Evolutionary conservation across 805 yeast genomes (phyloP).

Genomic region (Cyberlindnera misumaiensis): DNA sequence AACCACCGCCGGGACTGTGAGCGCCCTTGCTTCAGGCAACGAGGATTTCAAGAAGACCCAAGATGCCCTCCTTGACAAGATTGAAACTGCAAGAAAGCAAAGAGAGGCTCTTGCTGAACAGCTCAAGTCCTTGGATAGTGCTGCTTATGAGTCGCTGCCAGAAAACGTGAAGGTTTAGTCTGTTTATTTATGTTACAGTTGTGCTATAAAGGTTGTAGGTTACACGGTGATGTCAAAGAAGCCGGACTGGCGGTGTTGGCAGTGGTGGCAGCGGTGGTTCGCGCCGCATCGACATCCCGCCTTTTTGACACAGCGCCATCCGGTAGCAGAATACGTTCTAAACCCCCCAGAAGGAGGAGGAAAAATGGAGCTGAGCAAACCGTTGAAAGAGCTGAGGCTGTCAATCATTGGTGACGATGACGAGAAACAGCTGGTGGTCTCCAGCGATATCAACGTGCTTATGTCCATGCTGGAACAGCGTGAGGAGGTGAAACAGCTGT

Average conservation of each 20-base stretch:
- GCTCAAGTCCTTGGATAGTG: slow-evolving; percentile 9
- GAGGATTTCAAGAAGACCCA: slow-evolving; percentile 10
- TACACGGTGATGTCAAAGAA: too few relatives aligned
- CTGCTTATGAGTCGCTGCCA: slow-evolving; percentile 14
- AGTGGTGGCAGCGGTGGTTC: too few relatives aligned
- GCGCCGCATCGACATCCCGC: too few relatives aligned
- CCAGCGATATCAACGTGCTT: slow-evolving; percentile 5
- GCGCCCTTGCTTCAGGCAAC: slow-evolving; percentile 1
- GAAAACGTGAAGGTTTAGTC: slow-evolving; percentile 6
- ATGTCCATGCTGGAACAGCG: slow-evolving; percentile 4
- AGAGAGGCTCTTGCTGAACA: slow-evolving; percentile 15
- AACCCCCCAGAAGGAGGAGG: too few relatives aligned
- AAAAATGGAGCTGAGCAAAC: neutral
- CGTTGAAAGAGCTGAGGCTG: slow-evolving; percentile 12
- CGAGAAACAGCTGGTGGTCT: slow-evolving; percentile 11
- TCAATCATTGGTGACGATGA: slow-evolving; percentile 21
- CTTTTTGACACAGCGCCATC: too few relatives aligned
- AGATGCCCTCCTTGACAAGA: slow-evolving; percentile 11
- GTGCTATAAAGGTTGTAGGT: neutral
- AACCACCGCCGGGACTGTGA: slow-evolving; percentile 1
- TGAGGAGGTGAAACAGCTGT: slow-evolving; percentile 9
- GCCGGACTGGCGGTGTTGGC: too few relatives aligned
- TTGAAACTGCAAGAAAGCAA: slow-evolving; percentile 15
- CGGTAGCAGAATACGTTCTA: too few relatives aligned
- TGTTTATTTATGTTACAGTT: neutral